These are phyloP conservation scores for Geotrichum macrosporum DNA, from an alignment of 1,139 yeast species.

Conservation along the genomic window DNA sequence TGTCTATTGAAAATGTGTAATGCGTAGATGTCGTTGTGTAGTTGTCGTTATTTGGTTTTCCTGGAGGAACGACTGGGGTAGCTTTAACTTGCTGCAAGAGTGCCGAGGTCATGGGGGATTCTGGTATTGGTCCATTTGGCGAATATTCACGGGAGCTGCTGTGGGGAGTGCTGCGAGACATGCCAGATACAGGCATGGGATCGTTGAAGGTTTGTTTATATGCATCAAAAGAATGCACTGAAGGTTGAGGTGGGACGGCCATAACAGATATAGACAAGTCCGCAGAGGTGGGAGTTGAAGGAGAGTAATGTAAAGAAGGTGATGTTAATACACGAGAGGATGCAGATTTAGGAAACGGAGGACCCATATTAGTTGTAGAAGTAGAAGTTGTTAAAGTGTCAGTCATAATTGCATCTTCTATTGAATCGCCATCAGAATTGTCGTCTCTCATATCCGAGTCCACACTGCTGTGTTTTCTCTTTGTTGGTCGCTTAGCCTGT, in stretches of 20 bases:
- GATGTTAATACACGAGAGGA: constrained; percentile 3
- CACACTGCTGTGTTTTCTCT: constrained; percentile 28
- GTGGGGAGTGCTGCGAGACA: not conserved
- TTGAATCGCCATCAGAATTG: not conserved
- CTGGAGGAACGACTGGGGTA: not conserved
- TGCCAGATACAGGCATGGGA: not conserved
- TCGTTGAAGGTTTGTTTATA: too few species aligned
- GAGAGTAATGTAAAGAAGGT: not conserved
- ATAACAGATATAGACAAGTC: not conserved
- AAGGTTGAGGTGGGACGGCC: not conserved
- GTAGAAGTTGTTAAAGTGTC: not conserved
- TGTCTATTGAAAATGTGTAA: constrained; percentile 18
- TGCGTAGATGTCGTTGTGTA: constrained; percentile 16
- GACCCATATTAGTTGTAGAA: constrained; percentile 4
- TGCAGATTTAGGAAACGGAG: constrained; percentile 1
- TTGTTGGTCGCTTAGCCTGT: constrained; percentile 39
- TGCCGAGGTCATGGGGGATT: constrained; percentile 10
- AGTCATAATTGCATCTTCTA: constrained; percentile 16
- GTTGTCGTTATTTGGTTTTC: not conserved
- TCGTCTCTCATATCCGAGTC: constrained; percentile 7
- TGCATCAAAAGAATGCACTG: too few species aligned
- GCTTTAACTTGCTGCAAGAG: constrained; percentile 11
- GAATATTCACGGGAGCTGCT: too few species aligned
- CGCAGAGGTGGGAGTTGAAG: not conserved
- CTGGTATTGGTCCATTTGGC: constrained; percentile 7